Evolutionary conservation across 2,329 filamentous ascomycete species (phyloP), one percentile per base, ranked within the genome.

Genomic region (Colletotrichum spaethianum): DNA sequence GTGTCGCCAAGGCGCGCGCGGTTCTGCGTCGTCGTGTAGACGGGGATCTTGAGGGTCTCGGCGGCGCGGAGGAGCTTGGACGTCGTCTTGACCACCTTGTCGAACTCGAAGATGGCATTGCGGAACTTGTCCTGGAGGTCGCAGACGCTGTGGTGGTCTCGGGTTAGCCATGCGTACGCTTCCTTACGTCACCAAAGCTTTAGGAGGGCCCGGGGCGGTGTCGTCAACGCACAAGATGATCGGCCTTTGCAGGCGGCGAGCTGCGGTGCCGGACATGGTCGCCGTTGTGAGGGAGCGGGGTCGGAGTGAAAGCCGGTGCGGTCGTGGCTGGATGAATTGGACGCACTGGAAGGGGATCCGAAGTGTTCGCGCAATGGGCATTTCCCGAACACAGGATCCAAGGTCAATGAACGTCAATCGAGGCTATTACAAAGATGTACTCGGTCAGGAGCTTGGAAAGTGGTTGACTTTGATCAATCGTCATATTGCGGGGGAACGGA

Each of bases 61-160:
- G 89, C 88, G 68, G 91, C 91, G 78, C 85, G 86, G 78, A 94
- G 87, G 80, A 95, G 86, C 81, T 95, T 95, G 77, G 87, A 84
- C 36, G 92, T 84, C 28, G 92, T 94, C 63, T 86, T 83, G 81
- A 94, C 86, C 91, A 98, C 89, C 80, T 93, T 94, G 74, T 94
- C 90, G 79, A 95, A 98, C 79, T 97, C 92, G 83, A 92, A 90
- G 77, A 98, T 98, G 67, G 92, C 92, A 11, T 87, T 86, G 73
- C 94, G 90, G 84, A 98, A 98, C 82, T 95, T 97, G 76, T 98
- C 96, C 84, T 98, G 96, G 74, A 98, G 87, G 79, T 98, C 96
- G 85, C 96, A 98, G 80, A 98, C 90, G 78, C 95, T 98, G 53
- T 26, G 18, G 23, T n/a, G 23, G 8, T 11, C 33, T 40, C 23